Conservation (phyloP, 371 early-diverging fungal genomes). For the Mortierella sp. region DNA sequence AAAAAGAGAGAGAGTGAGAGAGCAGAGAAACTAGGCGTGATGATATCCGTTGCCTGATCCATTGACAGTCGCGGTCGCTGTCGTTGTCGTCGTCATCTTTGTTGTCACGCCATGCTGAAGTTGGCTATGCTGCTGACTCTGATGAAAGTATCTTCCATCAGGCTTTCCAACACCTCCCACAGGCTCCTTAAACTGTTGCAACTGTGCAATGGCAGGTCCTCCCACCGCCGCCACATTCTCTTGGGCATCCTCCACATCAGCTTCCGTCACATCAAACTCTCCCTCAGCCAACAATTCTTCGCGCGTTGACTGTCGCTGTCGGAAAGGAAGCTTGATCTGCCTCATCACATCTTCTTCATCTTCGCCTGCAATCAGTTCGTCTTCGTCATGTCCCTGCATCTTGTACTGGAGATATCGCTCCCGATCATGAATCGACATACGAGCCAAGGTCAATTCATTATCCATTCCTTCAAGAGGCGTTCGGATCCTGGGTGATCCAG, state of each 20-base stretch:
- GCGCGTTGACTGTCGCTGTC: conserved; percentile 43
- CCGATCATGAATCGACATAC: conserved; percentile 44
- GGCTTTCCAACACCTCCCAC: conserved; percentile 5
- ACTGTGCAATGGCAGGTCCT: conserved; percentile 28
- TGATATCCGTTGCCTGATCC: too few species aligned
- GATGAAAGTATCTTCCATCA: too few species aligned
- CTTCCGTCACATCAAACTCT: conserved; percentile 54
- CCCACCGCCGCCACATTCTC: conserved; percentile 26
- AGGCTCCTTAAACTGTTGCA: conserved; percentile 31
- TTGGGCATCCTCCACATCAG: conserved; percentile 31
- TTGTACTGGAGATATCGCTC: conserved; percentile 43
- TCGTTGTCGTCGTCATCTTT: too few species aligned
- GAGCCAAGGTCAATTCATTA: conserved; percentile 46
- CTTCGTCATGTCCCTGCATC: conserved; percentile 47
- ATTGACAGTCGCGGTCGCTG: too few species aligned
- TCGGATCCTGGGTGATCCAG: conserved; percentile 75
- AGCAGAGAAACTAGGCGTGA: too few species aligned
- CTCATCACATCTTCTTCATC: conserved; percentile 2
- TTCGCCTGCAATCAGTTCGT: conserved; percentile 2
- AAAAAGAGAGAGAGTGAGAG: too few species aligned
- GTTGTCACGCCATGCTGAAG: too few species aligned
- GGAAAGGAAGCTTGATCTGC: conserved; percentile 41
- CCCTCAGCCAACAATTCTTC: conserved; percentile 62
- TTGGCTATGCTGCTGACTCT: too few species aligned
- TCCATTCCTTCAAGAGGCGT: conserved; percentile 46